These are phyloP conservation scores for Liquidambar formosana DNA, from an alignment of 164 flowering plant species.

Conservation along the genomic window DNA sequence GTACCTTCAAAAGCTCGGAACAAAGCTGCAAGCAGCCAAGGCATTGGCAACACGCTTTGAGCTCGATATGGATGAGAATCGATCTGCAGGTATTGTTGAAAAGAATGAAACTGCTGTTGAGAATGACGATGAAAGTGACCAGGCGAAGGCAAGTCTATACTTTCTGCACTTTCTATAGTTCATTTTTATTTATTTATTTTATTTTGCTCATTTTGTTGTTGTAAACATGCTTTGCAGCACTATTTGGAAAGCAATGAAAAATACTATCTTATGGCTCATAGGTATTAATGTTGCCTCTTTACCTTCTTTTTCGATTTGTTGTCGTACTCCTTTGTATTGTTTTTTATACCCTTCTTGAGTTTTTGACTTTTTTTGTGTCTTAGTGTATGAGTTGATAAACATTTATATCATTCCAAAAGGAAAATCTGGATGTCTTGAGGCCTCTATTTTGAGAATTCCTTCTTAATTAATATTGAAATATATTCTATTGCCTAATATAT, in stretches of 20 bases:
- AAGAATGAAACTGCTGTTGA: conserved; percentile 54
- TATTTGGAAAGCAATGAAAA: conserved; percentile 97
- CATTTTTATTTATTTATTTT: background rate
- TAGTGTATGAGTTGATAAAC: background rate
- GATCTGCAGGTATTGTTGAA: conserved; percentile 40
- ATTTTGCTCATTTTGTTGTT: conserved; percentile 6
- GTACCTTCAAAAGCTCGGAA: conserved; percentile 93
- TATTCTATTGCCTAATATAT: background rate
- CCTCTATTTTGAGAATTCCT: background rate
- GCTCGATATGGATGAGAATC: conserved; percentile 63
- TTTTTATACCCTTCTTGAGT: background rate
- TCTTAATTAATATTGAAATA: conserved; percentile 3
- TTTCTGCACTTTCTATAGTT: background rate
- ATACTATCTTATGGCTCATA: conserved; percentile 97
- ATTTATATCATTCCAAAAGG: background rate
- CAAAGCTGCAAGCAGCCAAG: conserved; percentile 87
- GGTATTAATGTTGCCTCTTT: conserved; percentile 40
- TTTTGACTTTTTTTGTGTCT: background rate
- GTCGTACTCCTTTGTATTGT: background rate
- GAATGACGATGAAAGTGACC: conserved; percentile 86
- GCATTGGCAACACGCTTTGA: conserved; percentile 55
- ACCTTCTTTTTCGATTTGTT: conserved; percentile 1
- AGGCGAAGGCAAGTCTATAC: conserved; percentile 69
- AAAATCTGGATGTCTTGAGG: background rate
- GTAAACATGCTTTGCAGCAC: conserved; percentile 64